Percentiles rank a stretch among this genome's conserved stretches.
Conservation (phyloP, 805 yeast species). For the Kuraishia hungarica region DNA sequence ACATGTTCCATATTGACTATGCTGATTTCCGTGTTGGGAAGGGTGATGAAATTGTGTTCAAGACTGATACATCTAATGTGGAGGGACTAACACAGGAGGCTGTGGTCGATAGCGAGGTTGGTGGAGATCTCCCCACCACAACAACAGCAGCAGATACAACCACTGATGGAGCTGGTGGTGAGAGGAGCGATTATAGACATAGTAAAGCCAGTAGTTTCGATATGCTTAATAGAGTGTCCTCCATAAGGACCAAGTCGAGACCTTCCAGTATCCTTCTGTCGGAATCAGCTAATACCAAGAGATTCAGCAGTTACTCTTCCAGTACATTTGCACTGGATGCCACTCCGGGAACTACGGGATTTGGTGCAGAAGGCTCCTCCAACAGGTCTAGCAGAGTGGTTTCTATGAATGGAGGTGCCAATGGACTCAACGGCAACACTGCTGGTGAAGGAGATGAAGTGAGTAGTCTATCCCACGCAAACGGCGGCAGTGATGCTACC, state of each 20-base stretch:
- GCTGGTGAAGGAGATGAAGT: neutral
- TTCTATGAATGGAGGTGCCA: neutral
- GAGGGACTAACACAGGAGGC: slow-evolving; percentile 9
- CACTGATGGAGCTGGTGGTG: neutral
- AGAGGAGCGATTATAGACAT: neutral
- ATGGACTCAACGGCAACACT: neutral
- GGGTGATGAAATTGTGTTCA: slow-evolving; percentile 49
- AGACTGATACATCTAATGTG: slow-evolving; percentile 27
- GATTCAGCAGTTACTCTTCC: slow-evolving; percentile 25
- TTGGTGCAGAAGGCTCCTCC: neutral
- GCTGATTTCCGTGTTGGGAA: slow-evolving; percentile 39
- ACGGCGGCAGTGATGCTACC: neutral
- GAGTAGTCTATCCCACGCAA: neutral
- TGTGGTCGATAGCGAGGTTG: slow-evolving; percentile 12
- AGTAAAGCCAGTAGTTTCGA: slow-evolving; percentile 1
- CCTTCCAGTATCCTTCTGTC: slow-evolving; percentile 24
- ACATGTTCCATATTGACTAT: slow-evolving; percentile 54
- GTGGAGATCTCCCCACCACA: too few species aligned
- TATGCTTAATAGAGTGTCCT: neutral
- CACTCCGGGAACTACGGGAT: neutral
- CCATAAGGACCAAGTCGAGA: slow-evolving; percentile 11
- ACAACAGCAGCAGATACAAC: slow-evolving; percentile 16
- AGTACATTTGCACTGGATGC: slow-evolving; percentile 24
- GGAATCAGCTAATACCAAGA: slow-evolving; percentile 20
- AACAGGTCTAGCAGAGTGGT: neutral